Evolutionary conservation across 192 early-diverging fungal species (phyloP), one percentile per base, ranked within the genome.

Genomic region (Kickxella alabastrina): DNA sequence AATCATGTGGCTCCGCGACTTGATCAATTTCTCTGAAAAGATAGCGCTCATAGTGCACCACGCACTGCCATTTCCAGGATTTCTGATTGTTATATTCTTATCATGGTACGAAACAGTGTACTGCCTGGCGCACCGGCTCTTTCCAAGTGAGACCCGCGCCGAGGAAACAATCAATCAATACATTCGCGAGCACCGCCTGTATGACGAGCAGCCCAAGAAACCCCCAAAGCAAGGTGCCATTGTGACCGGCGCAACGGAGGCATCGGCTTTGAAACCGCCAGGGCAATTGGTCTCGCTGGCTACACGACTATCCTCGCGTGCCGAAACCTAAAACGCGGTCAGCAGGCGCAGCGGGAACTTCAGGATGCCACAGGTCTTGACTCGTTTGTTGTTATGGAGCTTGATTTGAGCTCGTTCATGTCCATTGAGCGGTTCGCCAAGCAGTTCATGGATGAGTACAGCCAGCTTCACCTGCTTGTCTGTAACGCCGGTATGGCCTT

Each of bases 401-500:
- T 77, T 10, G 83, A 85, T 39, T 51, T 85, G 10, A 66, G 77
- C 19, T 80, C 79, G 22, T 68, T 78, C 23, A 52, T 40, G 39
- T 80, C 74, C 4, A 65, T 82, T 27, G 62, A 67, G 21, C 49
- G 31, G 0, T 83, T 83, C 34, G 54, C 44, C 2, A 25, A 25
- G 7, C 61, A 65, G 22, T 71, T 82, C 24, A 43, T 51, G 13
- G 17, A 35, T 6, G 22, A 52, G 0, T 39, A 68, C 26, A 14
- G 23, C 1, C 21, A 54, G 27, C 44, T 76, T 3, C 56, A 74
- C 43, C 32, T 77, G 26, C 57, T 70, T n/a, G 61, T 66, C 23
- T 76, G 73, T 66, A 82, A 85, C 35, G 83, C 83, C 37, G 83
- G 83, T 0, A 61, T 81, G 50, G 82, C 83, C 43, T 77, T 78